Conservation (phyloP, 106 monocot species). For the Dendrobium chrysotoxum region DNA sequence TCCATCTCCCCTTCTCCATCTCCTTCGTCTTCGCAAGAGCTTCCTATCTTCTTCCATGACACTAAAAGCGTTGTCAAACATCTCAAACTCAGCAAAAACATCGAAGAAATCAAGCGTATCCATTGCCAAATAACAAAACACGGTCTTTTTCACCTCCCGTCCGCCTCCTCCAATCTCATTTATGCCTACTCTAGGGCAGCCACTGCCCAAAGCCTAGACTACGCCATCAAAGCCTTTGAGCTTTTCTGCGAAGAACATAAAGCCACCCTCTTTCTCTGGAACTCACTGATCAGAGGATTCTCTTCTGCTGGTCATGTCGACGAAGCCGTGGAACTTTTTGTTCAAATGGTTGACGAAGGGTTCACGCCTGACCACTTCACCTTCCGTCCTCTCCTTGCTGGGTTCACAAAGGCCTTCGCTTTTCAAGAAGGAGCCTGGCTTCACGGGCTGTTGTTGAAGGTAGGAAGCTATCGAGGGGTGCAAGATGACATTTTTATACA, state of each 20-base stretch:
- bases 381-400: conserved; percentile 23
- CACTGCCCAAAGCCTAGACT: conserved; percentile 16
- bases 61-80: neutral
- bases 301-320: conserved; percentile 5
- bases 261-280: conserved; percentile 11
- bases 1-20: neutral
- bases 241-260: conserved; percentile 7
- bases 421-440: conserved; percentile 16
- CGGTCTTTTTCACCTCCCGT: neutral
- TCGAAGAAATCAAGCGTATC: conserved; percentile 17
- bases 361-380: conserved; percentile 20
- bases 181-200: conserved; percentile 17
- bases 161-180: conserved; percentile 10
- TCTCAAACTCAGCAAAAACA: conserved; percentile 17
- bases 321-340: conserved; percentile 12
- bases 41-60: neutral
- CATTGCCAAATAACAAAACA: conserved; percentile 14
- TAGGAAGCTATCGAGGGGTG: neutral
- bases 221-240: conserved; percentile 14
- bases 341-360: conserved; percentile 3
- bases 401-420: conserved; percentile 9
- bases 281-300: conserved; percentile 28
- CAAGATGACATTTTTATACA: conserved; percentile 10
- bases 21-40: neutral
- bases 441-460: conserved; percentile 18